Percentiles rank a stretch among this genome's conserved stretches.
Evolutionary conservation across 2,329 filamentous ascomycete genomes (phyloP).

Genomic region (Aspergillus felis): DNA sequence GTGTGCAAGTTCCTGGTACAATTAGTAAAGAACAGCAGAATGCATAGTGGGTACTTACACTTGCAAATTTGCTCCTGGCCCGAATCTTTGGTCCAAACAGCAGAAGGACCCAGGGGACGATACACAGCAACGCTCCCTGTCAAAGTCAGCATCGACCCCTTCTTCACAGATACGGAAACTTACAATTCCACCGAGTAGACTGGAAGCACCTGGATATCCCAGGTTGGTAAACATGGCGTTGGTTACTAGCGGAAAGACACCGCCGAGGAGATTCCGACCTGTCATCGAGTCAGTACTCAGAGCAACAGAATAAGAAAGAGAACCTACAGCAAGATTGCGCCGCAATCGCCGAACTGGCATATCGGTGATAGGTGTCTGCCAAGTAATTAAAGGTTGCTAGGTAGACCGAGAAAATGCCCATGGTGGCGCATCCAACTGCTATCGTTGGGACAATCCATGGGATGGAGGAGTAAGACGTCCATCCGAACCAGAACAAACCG

Average conservation of each 20-base stretch:
- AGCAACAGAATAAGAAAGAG: neutral
- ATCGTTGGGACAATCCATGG: constrained; percentile 71
- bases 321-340: constrained; percentile 72
- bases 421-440: constrained; percentile 69
- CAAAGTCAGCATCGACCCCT: constrained; percentile 5
- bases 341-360: constrained; percentile 79
- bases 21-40: neutral
- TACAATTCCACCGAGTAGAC: constrained; percentile 70
- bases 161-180: constrained; percentile 12
- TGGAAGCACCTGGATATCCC: constrained; percentile 67
- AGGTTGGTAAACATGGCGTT: constrained; percentile 68
- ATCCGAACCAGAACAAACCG: constrained; percentile 78
- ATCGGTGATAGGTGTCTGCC: constrained; percentile 80
- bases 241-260: constrained; percentile 75
- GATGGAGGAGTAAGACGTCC: constrained; percentile 58
- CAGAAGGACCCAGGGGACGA: constrained; percentile 84
- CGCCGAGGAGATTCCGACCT: constrained; percentile 73
- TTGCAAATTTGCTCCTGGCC: constrained; percentile 71
- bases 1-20: neutral
- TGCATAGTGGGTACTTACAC: constrained; percentile 39
- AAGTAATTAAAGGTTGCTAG: constrained; percentile 90
- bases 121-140: constrained; percentile 56
- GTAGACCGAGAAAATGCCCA: constrained; percentile 84
- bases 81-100: constrained; percentile 75
- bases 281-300: neutral